Percentiles rank a stretch among this genome's conserved stretches.
These are phyloP conservation scores for Aspergillus fumigatus DNA, from an alignment of 2,329 filamentous ascomycete species.

Conservation along the genomic window DNA sequence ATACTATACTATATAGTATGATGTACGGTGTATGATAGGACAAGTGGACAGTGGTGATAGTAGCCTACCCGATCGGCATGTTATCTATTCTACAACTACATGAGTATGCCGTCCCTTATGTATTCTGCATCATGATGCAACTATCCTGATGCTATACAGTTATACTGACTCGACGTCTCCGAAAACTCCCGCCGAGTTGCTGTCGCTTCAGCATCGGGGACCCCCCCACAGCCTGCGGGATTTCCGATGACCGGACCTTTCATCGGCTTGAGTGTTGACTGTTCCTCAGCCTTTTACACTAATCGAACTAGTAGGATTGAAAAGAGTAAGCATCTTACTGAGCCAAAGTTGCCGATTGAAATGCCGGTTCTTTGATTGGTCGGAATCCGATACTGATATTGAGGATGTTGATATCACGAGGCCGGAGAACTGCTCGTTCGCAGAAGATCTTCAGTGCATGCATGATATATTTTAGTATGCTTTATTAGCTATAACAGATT, in stretches of 20 bases:
- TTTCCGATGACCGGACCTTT: conserved; percentile 5
- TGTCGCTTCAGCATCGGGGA: not conserved
- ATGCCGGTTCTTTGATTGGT: not conserved
- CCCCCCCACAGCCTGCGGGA: not conserved
- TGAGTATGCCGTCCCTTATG: not conserved
- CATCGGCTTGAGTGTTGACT: not conserved
- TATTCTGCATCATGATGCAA: not conserved
- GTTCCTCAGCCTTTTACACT: not conserved
- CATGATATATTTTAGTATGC: too few species aligned
- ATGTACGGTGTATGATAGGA: too few species aligned
- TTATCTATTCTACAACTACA: not conserved
- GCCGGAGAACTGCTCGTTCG: too few species aligned
- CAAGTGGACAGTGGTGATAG: not conserved
- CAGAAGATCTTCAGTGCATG: too few species aligned
- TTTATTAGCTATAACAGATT: too few species aligned
- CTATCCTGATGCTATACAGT: not conserved
- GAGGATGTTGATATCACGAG: too few species aligned
- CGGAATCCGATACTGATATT: not conserved
- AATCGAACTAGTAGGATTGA: not conserved
- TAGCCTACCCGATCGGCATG: not conserved
- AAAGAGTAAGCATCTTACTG: not conserved
- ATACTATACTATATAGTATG: too few species aligned
- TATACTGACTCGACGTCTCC: not conserved
- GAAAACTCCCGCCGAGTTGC: not conserved
- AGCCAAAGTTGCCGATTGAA: not conserved